Conservation (phyloP, 306 rosid genomes). For the Ormosia semicastrata region DNA sequence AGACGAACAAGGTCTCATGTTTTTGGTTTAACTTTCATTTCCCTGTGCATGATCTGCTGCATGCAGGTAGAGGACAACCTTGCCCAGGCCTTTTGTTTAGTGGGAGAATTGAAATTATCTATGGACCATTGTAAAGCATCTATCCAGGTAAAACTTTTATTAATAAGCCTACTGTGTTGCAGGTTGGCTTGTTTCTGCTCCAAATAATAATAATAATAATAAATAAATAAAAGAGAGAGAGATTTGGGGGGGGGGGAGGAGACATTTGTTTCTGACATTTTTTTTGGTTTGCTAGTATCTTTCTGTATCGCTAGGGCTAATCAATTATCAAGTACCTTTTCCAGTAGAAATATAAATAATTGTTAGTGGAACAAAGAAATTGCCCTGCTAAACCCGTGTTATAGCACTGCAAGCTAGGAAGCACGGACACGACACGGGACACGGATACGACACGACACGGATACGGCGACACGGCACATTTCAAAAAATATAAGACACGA, state of each 20-base stretch:
- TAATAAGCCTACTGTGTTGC: not conserved
- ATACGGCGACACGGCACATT: too few relatives aligned
- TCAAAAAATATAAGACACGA: too few relatives aligned
- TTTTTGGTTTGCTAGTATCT: slow-evolving; percentile 5
- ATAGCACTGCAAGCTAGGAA: too few relatives aligned
- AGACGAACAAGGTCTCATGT: not conserved
- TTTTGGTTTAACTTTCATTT: slow-evolving; percentile 19
- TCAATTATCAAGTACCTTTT: not conserved
- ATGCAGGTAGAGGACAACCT: slow-evolving; percentile 83
- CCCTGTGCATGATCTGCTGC: slow-evolving; percentile 20
- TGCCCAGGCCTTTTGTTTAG: slow-evolving; percentile 72
- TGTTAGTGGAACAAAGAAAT: not conserved
- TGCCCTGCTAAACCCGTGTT: not conserved
- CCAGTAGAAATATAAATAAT: not conserved
- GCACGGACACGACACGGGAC: too few relatives aligned
- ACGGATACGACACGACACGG: too few relatives aligned
- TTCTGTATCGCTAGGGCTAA: not conserved
- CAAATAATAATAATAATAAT: too few relatives aligned
- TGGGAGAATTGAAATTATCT: slow-evolving; percentile 56
- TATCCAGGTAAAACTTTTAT: slow-evolving; percentile 49
- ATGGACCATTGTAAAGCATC: slow-evolving; percentile 78
- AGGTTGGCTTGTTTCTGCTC: not conserved
- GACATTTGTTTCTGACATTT: not conserved
- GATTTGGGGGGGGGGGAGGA: not conserved
- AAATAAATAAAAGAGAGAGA: too few relatives aligned